Percentiles rank a stretch among this genome's conserved stretches.
Conservation (phyloP, 108 stramenopile species). For the Pseudonitzschia multistriata region DNA sequence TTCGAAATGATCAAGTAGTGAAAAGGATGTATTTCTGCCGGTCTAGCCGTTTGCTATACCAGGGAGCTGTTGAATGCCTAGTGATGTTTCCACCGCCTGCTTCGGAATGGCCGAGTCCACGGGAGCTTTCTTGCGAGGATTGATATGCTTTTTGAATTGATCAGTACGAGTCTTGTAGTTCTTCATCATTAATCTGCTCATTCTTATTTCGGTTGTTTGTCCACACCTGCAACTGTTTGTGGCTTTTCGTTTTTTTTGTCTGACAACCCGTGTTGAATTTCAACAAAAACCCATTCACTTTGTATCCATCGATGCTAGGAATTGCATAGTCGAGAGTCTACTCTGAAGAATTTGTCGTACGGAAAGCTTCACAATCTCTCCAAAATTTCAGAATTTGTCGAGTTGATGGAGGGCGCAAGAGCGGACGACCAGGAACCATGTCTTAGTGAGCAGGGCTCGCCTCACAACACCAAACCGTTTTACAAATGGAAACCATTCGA, state of each 20-base stretch:
- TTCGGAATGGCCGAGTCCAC: too few species aligned
- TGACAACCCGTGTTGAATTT: background rate
- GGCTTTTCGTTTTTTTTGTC: background rate
- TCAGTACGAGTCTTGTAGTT: background rate
- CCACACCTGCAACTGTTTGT: background rate
- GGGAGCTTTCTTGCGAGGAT: too few species aligned
- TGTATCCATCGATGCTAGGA: slow-evolving; percentile 3
- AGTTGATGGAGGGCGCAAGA: background rate
- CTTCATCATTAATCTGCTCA: background rate
- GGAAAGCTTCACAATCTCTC: slow-evolving; percentile 6
- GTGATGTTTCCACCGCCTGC: too few species aligned
- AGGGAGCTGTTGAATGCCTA: too few species aligned
- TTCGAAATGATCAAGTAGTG: too few species aligned
- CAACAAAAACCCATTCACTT: background rate
- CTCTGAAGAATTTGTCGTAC: background rate
- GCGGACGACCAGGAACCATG: background rate
- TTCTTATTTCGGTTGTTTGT: background rate
- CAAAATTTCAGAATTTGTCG: slow-evolving; percentile 2
- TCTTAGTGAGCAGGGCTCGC: background rate
- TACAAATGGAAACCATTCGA: slow-evolving; percentile 12
- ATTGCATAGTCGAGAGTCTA: background rate
- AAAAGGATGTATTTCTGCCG: too few species aligned
- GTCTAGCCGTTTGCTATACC: too few species aligned
- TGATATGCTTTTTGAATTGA: too few species aligned
- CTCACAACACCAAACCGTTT: background rate